Conservation (phyloP, 306 rosid species). For the Trifolium pratense region DNA sequence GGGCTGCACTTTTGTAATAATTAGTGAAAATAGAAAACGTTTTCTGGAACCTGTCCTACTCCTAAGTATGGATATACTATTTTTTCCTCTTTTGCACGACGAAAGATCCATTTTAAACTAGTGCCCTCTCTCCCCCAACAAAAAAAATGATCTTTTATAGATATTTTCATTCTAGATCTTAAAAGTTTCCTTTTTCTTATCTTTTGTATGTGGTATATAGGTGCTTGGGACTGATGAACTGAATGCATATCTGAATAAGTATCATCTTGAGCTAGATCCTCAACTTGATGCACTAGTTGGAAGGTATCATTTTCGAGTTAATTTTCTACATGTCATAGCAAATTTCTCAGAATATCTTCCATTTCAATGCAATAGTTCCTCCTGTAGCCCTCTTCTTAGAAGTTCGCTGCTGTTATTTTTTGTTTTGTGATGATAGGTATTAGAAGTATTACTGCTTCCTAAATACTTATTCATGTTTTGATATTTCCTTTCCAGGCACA, state of each 20-base stretch:
- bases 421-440: conserved; percentile 26
- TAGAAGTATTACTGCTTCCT: neutral
- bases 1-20: neutral
- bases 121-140: neutral
- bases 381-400: conserved; percentile 21
- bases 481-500: conserved; percentile 77
- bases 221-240: conserved; percentile 91
- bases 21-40: conserved; percentile 1
- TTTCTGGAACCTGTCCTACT: neutral
- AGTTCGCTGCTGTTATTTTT: conserved; percentile 25
- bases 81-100: conserved; percentile 1
- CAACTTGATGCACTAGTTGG: conserved; percentile 90
- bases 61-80: neutral
- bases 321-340: conserved; percentile 20
- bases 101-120: neutral
- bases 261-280: conserved; percentile 84
- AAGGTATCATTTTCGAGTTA: conserved; percentile 53
- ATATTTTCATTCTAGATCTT: conserved; percentile 4
- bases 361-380: conserved; percentile 26
- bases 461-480: conserved; percentile 21
- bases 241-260: conserved; percentile 75
- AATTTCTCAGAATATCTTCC: conserved; percentile 11
- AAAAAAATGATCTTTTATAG: neutral
- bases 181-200: neutral
- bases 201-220: conserved; percentile 47